Percentiles rank a stretch among this genome's conserved stretches.
Conservation (phyloP, 257 asterid species). For the Apocynum venetum region DNA sequence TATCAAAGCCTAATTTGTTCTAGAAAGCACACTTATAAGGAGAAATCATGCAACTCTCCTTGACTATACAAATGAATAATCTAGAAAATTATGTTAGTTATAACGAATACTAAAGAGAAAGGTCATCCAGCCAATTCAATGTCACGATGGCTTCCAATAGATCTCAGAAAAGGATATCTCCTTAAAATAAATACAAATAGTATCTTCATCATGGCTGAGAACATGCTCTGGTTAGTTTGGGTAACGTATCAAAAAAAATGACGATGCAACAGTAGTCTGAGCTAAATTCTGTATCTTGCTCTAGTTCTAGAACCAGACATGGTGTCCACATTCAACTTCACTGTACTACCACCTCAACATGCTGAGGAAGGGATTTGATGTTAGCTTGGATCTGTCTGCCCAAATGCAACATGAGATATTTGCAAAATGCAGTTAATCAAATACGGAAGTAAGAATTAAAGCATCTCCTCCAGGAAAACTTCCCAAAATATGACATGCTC, state of each 20-base stretch:
- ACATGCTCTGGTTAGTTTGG: neutral
- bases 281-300: neutral
- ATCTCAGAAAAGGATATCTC: neutral
- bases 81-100: neutral
- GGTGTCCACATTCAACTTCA: neutral
- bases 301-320: neutral
- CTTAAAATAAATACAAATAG: neutral
- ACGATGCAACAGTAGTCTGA: neutral
- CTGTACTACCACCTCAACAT: neutral
- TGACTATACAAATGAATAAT: neutral
- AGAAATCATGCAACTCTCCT: neutral
- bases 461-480: neutral
- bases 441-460: neutral
- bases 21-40: neutral
- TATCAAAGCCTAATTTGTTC: neutral
- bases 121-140: neutral
- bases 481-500: neutral
- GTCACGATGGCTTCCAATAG: neutral
- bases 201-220: neutral
- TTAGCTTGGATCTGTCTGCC: neutral
- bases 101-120: neutral
- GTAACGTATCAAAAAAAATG: neutral
- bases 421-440: neutral
- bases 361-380: neutral
- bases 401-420: neutral